phyloP scores from a whole-genome alignment of 768 basidiomycete genomes.

The Hemileccinum rubropunctum region DNA sequence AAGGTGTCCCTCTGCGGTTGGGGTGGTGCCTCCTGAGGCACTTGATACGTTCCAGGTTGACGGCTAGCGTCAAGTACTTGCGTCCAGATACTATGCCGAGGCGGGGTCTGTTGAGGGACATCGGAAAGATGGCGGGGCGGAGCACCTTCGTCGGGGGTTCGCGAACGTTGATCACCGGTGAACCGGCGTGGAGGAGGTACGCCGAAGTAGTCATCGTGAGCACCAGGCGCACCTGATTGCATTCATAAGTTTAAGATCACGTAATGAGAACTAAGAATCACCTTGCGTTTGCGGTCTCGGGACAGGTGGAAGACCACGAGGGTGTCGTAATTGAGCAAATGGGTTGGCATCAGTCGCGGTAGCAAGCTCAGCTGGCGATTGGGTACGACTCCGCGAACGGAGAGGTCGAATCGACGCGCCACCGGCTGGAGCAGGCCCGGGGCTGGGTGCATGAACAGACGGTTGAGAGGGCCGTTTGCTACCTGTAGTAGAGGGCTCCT shows the following conservation, averaged over 20 bases:
- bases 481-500: constrained; percentile 33
- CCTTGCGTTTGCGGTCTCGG: constrained; percentile 47
- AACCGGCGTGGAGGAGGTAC: constrained; percentile 45
- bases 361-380: constrained; percentile 29
- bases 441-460: constrained; percentile 15
- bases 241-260: constrained; percentile 6
- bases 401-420: constrained; percentile 26
- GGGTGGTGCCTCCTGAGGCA: constrained; percentile 34
- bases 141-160: constrained; percentile 57
- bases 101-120: constrained; percentile 43
- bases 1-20: constrained; percentile 49
- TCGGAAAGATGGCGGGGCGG: constrained; percentile 56
- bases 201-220: constrained; percentile 44
- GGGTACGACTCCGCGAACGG: constrained; percentile 29
- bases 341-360: constrained; percentile 33
- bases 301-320: constrained; percentile 64
- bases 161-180: constrained; percentile 52
- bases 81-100: constrained; percentile 82
- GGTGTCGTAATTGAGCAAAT: constrained; percentile 52
- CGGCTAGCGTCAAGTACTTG: constrained; percentile 76
- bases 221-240: constrained; percentile 29
- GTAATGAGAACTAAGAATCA: constrained; percentile 29
- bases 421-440: constrained; percentile 18
- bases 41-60: constrained; percentile 40
- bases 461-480: constrained; percentile 33